Percentiles rank a stretch among this genome's conserved stretches.
phyloP scores from a whole-genome alignment of 202 grass and related monocot genomes.

The Sporobolus alterniflorus region DNA sequence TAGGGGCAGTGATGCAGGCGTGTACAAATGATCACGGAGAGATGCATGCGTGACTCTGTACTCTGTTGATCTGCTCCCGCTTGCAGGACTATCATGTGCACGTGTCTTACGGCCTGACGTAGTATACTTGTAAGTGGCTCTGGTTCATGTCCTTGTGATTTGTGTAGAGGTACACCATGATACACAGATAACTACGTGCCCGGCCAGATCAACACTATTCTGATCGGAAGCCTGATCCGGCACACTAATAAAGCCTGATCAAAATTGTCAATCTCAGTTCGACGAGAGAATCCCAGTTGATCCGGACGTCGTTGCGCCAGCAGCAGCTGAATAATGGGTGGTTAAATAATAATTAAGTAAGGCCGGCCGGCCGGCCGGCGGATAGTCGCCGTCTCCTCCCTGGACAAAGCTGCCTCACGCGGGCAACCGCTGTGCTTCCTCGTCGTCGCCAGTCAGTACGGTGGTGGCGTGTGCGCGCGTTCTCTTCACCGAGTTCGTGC shows the following conservation, averaged over 20 bases:
- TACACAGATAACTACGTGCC: too few relatives aligned
- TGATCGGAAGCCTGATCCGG: too few relatives aligned
- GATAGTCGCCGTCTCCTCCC: background rate
- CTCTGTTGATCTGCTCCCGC: background rate
- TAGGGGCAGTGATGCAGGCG: background rate
- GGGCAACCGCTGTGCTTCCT: background rate
- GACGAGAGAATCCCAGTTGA: background rate
- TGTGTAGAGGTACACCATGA: too few relatives aligned
- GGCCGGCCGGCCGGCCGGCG: background rate
- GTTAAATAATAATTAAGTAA: background rate
- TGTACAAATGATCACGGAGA: conserved; percentile 24
- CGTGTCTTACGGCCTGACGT: conserved; percentile 27
- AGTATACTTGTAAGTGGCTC: conserved; percentile 2
- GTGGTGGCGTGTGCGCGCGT: background rate
- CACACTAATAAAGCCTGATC: background rate
- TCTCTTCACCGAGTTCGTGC: background rate
- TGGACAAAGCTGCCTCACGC: conserved; percentile 8
- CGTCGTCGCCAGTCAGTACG: background rate
- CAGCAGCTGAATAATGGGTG: background rate
- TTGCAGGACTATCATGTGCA: conserved; percentile 28
- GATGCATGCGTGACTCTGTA: background rate
- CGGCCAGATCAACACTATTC: too few relatives aligned
- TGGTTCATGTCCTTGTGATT: too few relatives aligned
- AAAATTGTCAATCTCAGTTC: background rate
- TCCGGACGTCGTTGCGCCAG: background rate